Base-by-base conservation (phyloP, 208 protist genomes). In the Crithidia bombi region DNA sequence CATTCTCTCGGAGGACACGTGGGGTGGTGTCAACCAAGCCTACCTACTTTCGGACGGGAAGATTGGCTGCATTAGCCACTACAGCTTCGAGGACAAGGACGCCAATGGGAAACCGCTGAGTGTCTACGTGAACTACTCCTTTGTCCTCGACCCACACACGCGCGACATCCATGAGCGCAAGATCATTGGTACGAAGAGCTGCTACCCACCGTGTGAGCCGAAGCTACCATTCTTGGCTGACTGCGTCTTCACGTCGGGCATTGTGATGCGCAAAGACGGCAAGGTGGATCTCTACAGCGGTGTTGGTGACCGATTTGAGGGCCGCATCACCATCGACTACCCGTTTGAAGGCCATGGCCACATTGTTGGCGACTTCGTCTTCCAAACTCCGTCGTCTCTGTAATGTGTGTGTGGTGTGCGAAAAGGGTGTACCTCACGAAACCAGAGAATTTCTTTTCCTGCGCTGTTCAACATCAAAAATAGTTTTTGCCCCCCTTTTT, bases 341-440 rank as follows among this genome's bases (percentile, higher is more conserved):
- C 83, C 83, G 12, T 88, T 88, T 68, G 83, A 84, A 38, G 79
- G 79, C 9, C 75, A 85, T 28, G 83, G 83, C 25, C 21, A 65
- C 10, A 85, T 88, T 19, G 65, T 80, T 1, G 77, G 72, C 51
- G 68, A 78, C 52, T 59, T 85, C 21, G 73, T 69, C 21, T 87
- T 87, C 58, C 81, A 41, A 63, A 26, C 17, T 39, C 15, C 50
- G 10, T 58, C 70, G 10, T 74, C 76, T 5, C 17, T 71, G 3
- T 61, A 58, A 43, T 36, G 26, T 15, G 44, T 11, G 17, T 6
- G 43, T 28, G 2, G 28, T 2, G 36, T 21, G 4, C 33, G 50
- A 38, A 52, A 52, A 23, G 5, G 50, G 25, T 23, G n/a, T 23
- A 55, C 4, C 19, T 15, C 44, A 44, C 32, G 51, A 63, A 46